Base-by-base conservation (phyloP, 164 flowering plant genomes). In the Tetracentron sinense region DNA sequence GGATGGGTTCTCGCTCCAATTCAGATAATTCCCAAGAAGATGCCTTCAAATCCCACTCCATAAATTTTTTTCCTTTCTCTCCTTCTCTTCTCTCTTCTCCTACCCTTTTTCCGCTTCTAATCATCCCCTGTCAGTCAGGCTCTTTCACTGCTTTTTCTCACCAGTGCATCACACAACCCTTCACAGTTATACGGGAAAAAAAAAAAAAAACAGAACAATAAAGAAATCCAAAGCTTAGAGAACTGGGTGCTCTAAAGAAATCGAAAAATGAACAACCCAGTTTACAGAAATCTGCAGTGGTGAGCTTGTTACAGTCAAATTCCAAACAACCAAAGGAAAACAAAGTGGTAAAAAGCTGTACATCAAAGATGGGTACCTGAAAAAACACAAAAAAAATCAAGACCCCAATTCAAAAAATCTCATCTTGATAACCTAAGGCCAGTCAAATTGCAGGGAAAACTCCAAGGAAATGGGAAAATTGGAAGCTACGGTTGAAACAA, bases 41-140 rank as follows among this genome's bases (percentile, higher is more conserved):
- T 58, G 78, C 66, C 66, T 77, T 86, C 70, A 78, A 69, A 56
- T 81, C 81, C 87, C 91, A 83, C 61, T 86, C 85, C 88, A 86
- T 83, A 63, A 60, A 73, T 56, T 7, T 58, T 49, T 50, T 51
- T 29, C 56, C 33, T 29, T 35, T 27, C n/a, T 35, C 25, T 49
- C 2, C 29, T 17, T 11, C 44, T 38, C 44, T 38, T 16, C 28
- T 26, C 48, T 47, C 60, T 30, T 26, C 26, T 31, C 29, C 58
- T 61, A 27, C 33, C 48, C 22, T 25, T 42, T 22, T 50, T 56
- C 53, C 62, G 65, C 38, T 6, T 10, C 66, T 57, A 25, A 23
- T 23, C 59, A 11, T 23, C 35, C 67, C 44, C 29, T 35, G 20
- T 31, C 47, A 33, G 30, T 47, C 42, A 38, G 26, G 55, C 62